phyloP scores from a whole-genome alignment of 2,329 filamentous ascomycete species.

The Cladophialophora psammophila region DNA sequence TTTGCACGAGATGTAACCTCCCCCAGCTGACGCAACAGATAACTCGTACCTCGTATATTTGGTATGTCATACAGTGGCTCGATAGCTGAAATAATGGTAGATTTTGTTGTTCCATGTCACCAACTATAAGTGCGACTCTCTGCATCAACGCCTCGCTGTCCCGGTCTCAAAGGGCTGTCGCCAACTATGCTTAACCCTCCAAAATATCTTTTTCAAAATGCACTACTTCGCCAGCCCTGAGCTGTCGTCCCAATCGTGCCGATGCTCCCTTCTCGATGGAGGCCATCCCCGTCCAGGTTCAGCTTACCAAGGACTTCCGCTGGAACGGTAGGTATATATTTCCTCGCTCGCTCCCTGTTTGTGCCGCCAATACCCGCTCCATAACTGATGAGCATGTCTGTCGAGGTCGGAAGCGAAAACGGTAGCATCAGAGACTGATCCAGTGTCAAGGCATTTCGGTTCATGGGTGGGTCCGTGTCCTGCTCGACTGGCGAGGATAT shows the following conservation, averaged over 20 bases:
- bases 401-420: constrained; percentile 93
- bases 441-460: constrained; percentile 66
- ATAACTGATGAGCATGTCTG: constrained; percentile 95
- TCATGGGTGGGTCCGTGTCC: constrained; percentile 40
- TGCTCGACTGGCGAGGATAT: constrained; percentile 32
- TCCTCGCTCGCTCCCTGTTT: constrained; percentile 88
- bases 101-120: background rate
- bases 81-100: background rate
- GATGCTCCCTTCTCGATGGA: constrained; percentile 29
- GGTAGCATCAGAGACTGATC: constrained; percentile 92
- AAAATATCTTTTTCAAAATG: constrained; percentile 16
- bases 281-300: constrained; percentile 36
- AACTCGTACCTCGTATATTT: background rate
- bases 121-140: constrained; percentile 3
- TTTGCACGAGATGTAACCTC: background rate
- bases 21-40: background rate
- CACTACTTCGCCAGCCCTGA: constrained; percentile 32
- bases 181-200: background rate
- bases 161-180: background rate
- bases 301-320: constrained; percentile 91
- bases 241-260: constrained; percentile 33
- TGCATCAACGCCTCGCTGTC: constrained; percentile 11
- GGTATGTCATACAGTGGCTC: background rate
- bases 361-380: constrained; percentile 93
- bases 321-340: constrained; percentile 95